Evolutionary conservation across 352 stramenopile species (phyloP), one percentile per base, ranked within the genome.

Genomic region (Globisporangium canariense): DNA sequence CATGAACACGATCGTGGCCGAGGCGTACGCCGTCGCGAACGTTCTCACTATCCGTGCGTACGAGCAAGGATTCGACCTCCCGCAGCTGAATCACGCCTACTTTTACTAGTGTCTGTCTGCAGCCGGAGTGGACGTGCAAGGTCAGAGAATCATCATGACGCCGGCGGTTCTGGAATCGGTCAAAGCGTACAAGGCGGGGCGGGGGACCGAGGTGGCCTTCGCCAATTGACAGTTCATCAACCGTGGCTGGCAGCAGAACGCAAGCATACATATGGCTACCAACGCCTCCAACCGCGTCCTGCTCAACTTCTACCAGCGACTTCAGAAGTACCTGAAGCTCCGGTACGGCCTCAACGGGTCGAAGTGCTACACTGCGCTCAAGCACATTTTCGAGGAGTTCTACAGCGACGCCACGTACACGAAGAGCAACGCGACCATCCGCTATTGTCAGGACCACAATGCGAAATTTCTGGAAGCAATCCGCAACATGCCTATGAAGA

Each of bases 21-120:
- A 66, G 30, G 60, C 30, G 10, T 66, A 60, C 22, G 4, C 54
- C 34, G 47, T 66, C 34, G 50, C 38, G n/a, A 66, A 60, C 41
- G 25, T 60, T 13, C 50, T 60, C 60, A 30, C 36, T 22, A 20
- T 54, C 18, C 49, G 38, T 52, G 47, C 49, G 28, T 66, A 38
- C 50, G 14, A 34, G 18, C 10, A 58, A 30, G 20, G 16, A 20
- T 34, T 25, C 30, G n/a, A 34, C 6, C 13, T 68, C 28, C 51
- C 41, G n/a, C n/a, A 57, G 16, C 50, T 59, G 5, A 43, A 59
- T 7, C 8, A 59, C 7, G 30, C 14, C 14, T 47, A 47, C 28
- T 59, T 59, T 18, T 59, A 59, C 53, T 32, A 43, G 53, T 59
- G 53, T 30, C n/a, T 59, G 30, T 59, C 53, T 40, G 53, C 30